phyloP scores from a whole-genome alignment of 2,329 filamentous ascomycete species.

The Alternaria dauci region DNA sequence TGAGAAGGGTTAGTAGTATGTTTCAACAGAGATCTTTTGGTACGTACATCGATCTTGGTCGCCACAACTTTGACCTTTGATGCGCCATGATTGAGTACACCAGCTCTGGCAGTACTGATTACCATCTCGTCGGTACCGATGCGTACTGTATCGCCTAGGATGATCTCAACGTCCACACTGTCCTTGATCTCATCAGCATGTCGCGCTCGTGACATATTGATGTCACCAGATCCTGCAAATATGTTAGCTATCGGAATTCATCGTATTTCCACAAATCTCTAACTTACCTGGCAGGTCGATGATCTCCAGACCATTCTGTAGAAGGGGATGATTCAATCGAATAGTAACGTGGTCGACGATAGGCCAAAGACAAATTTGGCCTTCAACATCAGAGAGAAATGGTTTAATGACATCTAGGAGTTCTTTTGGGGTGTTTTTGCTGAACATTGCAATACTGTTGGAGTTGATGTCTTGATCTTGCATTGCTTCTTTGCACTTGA shows the following conservation, averaged over 20 bases:
- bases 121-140: slow-evolving; percentile 27
- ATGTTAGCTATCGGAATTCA: neutral
- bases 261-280: no score
- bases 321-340: slow-evolving; percentile 20
- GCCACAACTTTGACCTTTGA: slow-evolving; percentile 30
- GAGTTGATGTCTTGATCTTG: neutral
- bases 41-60: slow-evolving; percentile 36
- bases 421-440: slow-evolving; percentile 8
- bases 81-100: slow-evolving; percentile 19
- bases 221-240: slow-evolving; percentile 30
- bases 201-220: slow-evolving; percentile 24
- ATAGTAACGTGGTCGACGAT: slow-evolving; percentile 30
- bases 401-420: slow-evolving; percentile 23
- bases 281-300: slow-evolving; percentile 36
- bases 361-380: slow-evolving; percentile 28
- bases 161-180: slow-evolving; percentile 29
- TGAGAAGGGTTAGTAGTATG: neutral
- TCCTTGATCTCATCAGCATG: slow-evolving; percentile 31
- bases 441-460: slow-evolving; percentile 1
- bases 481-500: slow-evolving; percentile 28
- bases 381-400: slow-evolving; percentile 28
- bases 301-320: slow-evolving; percentile 24
- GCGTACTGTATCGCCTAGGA: slow-evolving; percentile 30
- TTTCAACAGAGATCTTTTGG: neutral
- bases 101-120: slow-evolving; percentile 25